phyloP scores from a whole-genome alignment of 305 asterid species.

The Fraxinus xanthoxyloides region DNA sequence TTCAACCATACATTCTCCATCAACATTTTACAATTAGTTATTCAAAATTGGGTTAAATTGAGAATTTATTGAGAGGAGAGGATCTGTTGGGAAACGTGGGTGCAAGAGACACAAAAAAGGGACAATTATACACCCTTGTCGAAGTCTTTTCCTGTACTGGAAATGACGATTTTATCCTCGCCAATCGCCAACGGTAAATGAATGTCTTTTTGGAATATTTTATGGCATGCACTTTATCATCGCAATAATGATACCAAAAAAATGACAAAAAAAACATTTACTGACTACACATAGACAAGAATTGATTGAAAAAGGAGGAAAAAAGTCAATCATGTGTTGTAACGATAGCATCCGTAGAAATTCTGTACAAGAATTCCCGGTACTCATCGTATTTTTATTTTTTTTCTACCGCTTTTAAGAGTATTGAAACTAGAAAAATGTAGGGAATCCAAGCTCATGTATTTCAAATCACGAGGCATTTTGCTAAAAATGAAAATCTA shows the following conservation, averaged over 20 bases:
- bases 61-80: neutral
- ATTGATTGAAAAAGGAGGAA: neutral
- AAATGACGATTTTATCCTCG: constrained; percentile 26
- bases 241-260: neutral
- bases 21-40: neutral
- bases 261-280: neutral
- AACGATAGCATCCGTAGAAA: neutral
- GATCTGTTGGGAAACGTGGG: neutral
- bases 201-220: neutral
- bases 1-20: neutral
- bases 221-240: neutral
- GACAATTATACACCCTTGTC: constrained; percentile 22
- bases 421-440: neutral
- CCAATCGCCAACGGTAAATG: neutral
- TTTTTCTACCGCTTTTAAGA: neutral
- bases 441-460: neutral
- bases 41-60: neutral
- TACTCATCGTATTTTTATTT: neutral
- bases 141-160: constrained; percentile 19
- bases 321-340: neutral
- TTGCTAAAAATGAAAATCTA: neutral
- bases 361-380: neutral
- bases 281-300: neutral
- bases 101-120: constrained; percentile 9
- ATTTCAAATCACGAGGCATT: neutral